Percentiles rank a stretch among this genome's conserved stretches.
Conservation (phyloP, 2,329 filamentous ascomycete species). For the Trichoderma sp. region DNA sequence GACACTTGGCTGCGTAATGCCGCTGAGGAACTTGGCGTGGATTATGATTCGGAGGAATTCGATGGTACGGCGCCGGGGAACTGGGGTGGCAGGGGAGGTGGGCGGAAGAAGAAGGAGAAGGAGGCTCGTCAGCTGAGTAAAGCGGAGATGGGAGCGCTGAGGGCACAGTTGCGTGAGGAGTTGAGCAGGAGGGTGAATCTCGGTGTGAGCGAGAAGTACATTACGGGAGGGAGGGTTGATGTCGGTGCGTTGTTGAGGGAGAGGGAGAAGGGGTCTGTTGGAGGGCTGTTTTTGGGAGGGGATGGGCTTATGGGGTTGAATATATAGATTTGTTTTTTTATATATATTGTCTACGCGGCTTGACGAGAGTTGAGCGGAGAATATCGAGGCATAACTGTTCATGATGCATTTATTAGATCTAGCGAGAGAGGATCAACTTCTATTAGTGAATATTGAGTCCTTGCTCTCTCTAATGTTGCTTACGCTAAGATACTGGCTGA, state of each 20-base stretch:
- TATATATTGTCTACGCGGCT: not conserved
- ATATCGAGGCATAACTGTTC: not conserved
- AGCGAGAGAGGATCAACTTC: not conserved
- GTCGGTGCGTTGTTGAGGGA: conserved; percentile 68
- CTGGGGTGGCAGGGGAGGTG: conserved; percentile 68
- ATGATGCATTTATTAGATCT: not conserved
- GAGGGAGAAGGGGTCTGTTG: conserved; percentile 49
- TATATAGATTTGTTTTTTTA: not conserved
- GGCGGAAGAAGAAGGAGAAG: conserved; percentile 73
- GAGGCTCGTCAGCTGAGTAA: conserved; percentile 69
- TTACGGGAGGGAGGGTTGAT: conserved; percentile 83
- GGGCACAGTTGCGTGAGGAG: conserved; percentile 70
- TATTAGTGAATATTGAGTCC: not conserved
- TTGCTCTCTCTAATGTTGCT: not conserved
- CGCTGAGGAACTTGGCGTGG: conserved; percentile 89
- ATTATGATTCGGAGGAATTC: conserved; percentile 89
- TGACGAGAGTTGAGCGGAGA: not conserved
- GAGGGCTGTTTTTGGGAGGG: conserved; percentile 40
- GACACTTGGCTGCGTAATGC: conserved; percentile 82
- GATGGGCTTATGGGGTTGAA: conserved; percentile 40
- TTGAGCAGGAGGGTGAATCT: conserved; percentile 76
- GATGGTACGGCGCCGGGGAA: conserved; percentile 70
- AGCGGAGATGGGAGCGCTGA: conserved; percentile 68
- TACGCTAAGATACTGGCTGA: not conserved
- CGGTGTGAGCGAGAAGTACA: conserved; percentile 83